Evolutionary conservation across 352 stramenopile species (phyloP), one percentile per base, ranked within the genome.

Genomic region (Thraustotheca clavata): DNA sequence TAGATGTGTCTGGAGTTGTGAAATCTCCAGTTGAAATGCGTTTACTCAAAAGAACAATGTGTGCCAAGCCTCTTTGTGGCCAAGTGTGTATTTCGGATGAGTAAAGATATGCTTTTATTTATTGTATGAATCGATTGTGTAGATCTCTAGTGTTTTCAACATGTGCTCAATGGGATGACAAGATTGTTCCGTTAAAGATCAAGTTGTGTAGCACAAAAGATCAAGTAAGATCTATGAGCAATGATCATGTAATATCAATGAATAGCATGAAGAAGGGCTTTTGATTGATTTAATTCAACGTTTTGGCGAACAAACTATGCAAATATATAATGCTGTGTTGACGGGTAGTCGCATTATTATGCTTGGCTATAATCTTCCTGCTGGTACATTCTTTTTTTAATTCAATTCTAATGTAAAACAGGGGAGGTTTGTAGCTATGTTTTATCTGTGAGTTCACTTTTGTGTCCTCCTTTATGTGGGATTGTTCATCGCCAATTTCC

Each of bases 381-480:
- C 86, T 2, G 82, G 74, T 82, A 12, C 0, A 16, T 26, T 49
- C 2, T 41, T 20, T 20, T 12, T 1, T 29, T 34, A 5, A 18
- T 31, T 1, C 20, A n/a, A 60, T 59, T n/a, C 20, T 14, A 38
- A 1, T 22, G 20, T 24, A 18, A 32, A 27, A 0, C 41, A 80
- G 76, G 86, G 0, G 80, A 91, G 43, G 76, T 95, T 4, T 95
- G 84, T 71, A 91, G 88, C 70, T 92, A 88, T 49, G 86, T 93
- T 41, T 71, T 95, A n/a, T 75, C 83, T 2, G 89, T 79, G 49
- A 94, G 83, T 48, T 79, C 81, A 22, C 80, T 95, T 5, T 77
- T 93, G 52, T 93, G 86, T 39, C 86, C 86, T 27, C 86, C 86
- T 14, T 68, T 95, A 3, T 85, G 80, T 55, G 86, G 83, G 7